Evolutionary conservation across 306 rosid species (phyloP).

Genomic region (Quillaja saponaria): DNA sequence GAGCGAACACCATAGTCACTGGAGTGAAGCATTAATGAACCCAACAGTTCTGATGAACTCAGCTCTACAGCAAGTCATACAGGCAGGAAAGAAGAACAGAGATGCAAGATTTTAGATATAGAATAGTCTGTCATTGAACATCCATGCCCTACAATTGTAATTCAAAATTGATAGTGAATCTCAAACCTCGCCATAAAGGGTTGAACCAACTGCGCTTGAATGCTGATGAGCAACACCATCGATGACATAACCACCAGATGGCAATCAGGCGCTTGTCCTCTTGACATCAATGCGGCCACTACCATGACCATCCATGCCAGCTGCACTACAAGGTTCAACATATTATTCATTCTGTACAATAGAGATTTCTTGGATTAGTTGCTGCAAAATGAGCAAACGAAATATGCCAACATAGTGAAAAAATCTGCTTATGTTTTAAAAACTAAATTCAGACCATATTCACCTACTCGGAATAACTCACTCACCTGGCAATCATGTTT

Average conservation of each 20-base stretch:
- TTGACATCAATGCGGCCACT: conserved; percentile 30
- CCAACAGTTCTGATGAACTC: too few relatives aligned
- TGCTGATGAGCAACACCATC: conserved; percentile 66
- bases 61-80: too few relatives aligned
- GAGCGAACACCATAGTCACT: too few relatives aligned
- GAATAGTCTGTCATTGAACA: too few relatives aligned
- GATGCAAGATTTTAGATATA: too few relatives aligned
- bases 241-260: conserved; percentile 44
- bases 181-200: conserved; percentile 53
- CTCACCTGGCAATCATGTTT: conserved; percentile 45
- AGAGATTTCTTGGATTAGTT: neutral
- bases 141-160: too few relatives aligned
- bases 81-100: too few relatives aligned
- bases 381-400: neutral
- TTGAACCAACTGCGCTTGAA: conserved; percentile 43
- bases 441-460: neutral
- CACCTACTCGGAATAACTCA: neutral
- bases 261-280: conserved; percentile 20
- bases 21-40: too few relatives aligned
- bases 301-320: conserved; percentile 4
- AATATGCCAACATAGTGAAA: neutral
- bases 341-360: conserved; percentile 44
- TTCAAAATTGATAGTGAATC: neutral
- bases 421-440: neutral
- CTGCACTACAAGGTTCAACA: conserved; percentile 36